Evolutionary conservation across 495 filamentous ascomycete species (phyloP), one percentile per base, ranked within the genome.

Genomic region (Venustampulla echinocandica): DNA sequence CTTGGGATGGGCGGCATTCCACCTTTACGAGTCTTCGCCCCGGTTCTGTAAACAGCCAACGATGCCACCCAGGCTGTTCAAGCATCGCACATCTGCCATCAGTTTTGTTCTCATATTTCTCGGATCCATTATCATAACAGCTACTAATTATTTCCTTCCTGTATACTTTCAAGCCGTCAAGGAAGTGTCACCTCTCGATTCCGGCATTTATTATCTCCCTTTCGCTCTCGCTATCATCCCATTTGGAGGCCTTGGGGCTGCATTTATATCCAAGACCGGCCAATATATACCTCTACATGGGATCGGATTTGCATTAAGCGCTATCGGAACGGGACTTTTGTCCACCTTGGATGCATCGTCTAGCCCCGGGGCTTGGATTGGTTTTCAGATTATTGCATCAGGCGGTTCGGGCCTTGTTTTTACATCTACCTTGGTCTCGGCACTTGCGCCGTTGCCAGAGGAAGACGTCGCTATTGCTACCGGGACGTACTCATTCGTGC

Each of bases 151-250:
- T 50, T 76, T 74, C 42, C 55, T 82, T 0, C 78, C 78, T 1
- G 69, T 84, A 30, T 85, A 75, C 70, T 82, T 85, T 59, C 82
- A 85, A 56, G 72, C 73, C 2, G 72, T 79, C 55, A 68, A 69
- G 46, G 68, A 63, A 4, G 64, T 54, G 0, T 57, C 63, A 1
- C 71, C 74, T 3, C 47, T 66, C 22, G 65, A 61, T 34, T 74
- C 69, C 11, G 75, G 74, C 13, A 61, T 77, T 36, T 59, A 67
- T 52, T 63, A 66, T 32, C 61, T 79, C 2, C 73, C 75, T 18
- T 37, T 37, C 42, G 14, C 34, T 6, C 34, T 37, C 6, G 34
- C 34, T 10, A 37, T 37, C 34, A 37, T 37, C 17, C 34, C 34
- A 9, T 37, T 37, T 17, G 34, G 9, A 5, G 34, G 34, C 34